These are phyloP conservation scores for Allomyces javanicus DNA, from an alignment of 192 early-diverging fungal genomes.

Conservation along the genomic window DNA sequence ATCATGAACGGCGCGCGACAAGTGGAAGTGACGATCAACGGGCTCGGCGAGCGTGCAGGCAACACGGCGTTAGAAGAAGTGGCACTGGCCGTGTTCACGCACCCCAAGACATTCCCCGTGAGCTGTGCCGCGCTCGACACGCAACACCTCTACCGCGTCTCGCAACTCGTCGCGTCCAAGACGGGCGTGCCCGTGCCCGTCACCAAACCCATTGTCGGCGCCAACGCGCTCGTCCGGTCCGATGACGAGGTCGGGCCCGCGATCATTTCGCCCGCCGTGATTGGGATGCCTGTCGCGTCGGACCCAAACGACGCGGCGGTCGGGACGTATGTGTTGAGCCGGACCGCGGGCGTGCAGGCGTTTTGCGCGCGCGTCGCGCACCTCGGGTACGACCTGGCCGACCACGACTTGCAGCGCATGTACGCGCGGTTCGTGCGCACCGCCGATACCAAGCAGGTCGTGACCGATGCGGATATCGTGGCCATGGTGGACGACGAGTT, in stretches of 20 bases:
- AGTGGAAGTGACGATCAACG: constrained; percentile 38
- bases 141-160: constrained; percentile 29
- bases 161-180: constrained; percentile 32
- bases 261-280: constrained; percentile 34
- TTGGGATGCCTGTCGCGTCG: constrained; percentile 29
- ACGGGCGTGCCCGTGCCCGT: constrained; percentile 33
- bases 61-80: constrained; percentile 36
- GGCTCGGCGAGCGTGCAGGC: constrained; percentile 35
- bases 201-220: constrained; percentile 38
- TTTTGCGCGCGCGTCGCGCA: constrained; percentile 20
- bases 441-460: constrained; percentile 22
- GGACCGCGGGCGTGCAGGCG: constrained; percentile 31
- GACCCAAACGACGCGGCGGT: constrained; percentile 33
- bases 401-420: constrained; percentile 16
- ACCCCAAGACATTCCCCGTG: constrained; percentile 23
- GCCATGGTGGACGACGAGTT: constrained; percentile 13
- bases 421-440: constrained; percentile 29
- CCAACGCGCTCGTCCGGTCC: constrained; percentile 31
- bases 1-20: constrained; percentile 31
- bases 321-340: constrained; percentile 21
- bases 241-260: constrained; percentile 15
- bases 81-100: constrained; percentile 34
- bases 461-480: constrained; percentile 29
- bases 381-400: constrained; percentile 17
- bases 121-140: constrained; percentile 22